Base-by-base conservation (phyloP, 805 yeast species). In the Metschnikowia colocasiae region DNA sequence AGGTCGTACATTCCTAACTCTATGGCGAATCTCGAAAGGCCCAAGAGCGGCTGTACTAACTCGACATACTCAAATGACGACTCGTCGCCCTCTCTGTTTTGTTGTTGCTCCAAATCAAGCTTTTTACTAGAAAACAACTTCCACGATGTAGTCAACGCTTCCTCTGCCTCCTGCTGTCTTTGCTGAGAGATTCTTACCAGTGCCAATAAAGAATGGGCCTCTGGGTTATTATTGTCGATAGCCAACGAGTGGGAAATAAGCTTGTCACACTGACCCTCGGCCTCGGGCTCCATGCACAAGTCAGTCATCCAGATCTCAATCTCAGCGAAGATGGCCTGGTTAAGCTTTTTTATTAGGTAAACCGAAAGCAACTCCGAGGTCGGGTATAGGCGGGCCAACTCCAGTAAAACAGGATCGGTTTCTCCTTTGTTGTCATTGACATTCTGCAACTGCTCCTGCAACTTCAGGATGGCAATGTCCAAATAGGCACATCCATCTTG, bases 261-360 rank as follows among this genome's bases (percentile, higher is more conserved):
- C 46, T 74, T 74, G 57, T 90, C 86, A 68, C 98, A 94, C 63
- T 81, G 76, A 7, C 63, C 19, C 66, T 94, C 98, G 2, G 98
- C 98, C 55, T 84, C 82, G 2, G 81, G 81, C 59, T 88, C 95
- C 96, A 91, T 89, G 71, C 98, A 91, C 53, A 91, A 71, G 70
- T 92, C 97, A 1, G 98, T 92, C 97, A 90, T 88, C 96, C 96
- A 91, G 48, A 88, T 85, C 66, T 92, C 99, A 59, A 94, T 86
- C 70, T 85, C 78, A 6, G 96, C 83, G 55, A 92, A 82, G 23
- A 88, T 70, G 0, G 92, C 96, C 60, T 83, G 86, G 53, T 85
- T 81, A 40, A 88, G 61, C 61, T 85, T 87, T 52, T 78, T 78
- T 16, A 76, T 63, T 35, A 78, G 66, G 49, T 74, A 74, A 34